These are phyloP conservation scores for Ceratopteris richardii DNA, from an alignment of 75 land plant genomes.

Conservation along the genomic window DNA sequence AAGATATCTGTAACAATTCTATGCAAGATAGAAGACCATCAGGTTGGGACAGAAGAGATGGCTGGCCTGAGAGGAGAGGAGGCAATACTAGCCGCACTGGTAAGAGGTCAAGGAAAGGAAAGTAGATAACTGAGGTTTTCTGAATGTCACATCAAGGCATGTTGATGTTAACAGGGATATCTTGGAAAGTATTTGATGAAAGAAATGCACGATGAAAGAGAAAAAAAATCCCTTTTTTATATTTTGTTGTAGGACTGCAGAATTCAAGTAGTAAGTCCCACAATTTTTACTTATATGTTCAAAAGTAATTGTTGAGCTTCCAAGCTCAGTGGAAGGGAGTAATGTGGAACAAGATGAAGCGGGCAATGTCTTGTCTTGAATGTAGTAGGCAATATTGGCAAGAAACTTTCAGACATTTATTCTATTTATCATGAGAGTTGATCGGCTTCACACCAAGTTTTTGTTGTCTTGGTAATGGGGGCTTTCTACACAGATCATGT, in stretches of 20 bases:
- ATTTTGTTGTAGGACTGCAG: constrained; percentile 34
- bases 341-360: constrained; percentile 49
- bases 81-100: not conserved
- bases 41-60: not conserved
- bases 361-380: constrained; percentile 42
- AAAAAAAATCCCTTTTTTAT: constrained; percentile 5
- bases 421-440: too few relatives aligned
- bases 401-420: not conserved
- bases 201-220: not conserved
- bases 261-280: constrained; percentile 38
- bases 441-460: too few relatives aligned
- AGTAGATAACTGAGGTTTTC: too few relatives aligned
- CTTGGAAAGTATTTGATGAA: too few relatives aligned
- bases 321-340: constrained; percentile 22
- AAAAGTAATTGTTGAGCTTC: constrained; percentile 42
- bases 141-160: too few relatives aligned
- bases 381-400: constrained; percentile 45
- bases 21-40: not conserved
- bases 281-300: constrained; percentile 36
- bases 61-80: not conserved
- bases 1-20: too few relatives aligned
- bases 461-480: too few relatives aligned
- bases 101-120: constrained; percentile 1
- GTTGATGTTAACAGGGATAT: too few relatives aligned
- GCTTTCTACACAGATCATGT: too few relatives aligned